These are phyloP conservation scores for Syncephalastrum sp. DNA, from an alignment of 371 early-diverging fungal genomes.

Conservation along the genomic window DNA sequence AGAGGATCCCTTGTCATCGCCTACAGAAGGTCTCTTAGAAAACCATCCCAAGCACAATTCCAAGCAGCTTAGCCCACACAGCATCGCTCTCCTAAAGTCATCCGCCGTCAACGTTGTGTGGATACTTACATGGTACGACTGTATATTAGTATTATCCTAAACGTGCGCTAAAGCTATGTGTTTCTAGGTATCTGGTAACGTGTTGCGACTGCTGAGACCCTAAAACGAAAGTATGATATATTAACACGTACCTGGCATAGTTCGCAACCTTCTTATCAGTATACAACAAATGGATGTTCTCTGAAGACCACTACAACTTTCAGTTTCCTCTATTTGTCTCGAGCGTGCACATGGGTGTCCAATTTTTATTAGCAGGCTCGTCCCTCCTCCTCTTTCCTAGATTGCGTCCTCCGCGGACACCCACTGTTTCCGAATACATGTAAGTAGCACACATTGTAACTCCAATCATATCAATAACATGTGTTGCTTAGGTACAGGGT, in stretches of 20 bases:
- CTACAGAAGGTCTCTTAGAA: slow-evolving; percentile 18
- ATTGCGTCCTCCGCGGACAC: slow-evolving; percentile 53
- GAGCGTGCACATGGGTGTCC: slow-evolving; percentile 72
- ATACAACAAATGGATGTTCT: slow-evolving; percentile 91
- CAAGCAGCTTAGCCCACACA: slow-evolving; percentile 10
- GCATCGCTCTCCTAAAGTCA: slow-evolving; percentile 26
- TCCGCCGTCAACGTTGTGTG: slow-evolving; percentile 42
- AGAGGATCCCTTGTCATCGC: slow-evolving; percentile 22
- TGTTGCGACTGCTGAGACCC: not conserved
- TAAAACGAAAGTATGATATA: not conserved
- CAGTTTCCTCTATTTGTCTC: slow-evolving; percentile 81
- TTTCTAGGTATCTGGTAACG: slow-evolving; percentile 33
- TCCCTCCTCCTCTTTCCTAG: slow-evolving; percentile 55
- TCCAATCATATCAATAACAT: not conserved
- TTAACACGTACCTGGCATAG: slow-evolving; percentile 16
- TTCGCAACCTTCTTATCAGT: slow-evolving; percentile 72
- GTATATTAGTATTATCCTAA: not conserved
- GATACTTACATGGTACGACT: slow-evolving; percentile 44
- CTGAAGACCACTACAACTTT: slow-evolving; percentile 71
- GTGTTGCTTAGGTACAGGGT: slow-evolving; percentile 48
- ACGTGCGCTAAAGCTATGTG: not conserved
- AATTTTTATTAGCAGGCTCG: slow-evolving; percentile 58
- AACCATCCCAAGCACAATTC: not conserved
- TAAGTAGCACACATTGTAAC: slow-evolving; percentile 11
- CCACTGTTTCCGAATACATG: slow-evolving; percentile 60